These are phyloP conservation scores for Cucumis melo DNA, from an alignment of 306 rosid species.

Conservation along the genomic window DNA sequence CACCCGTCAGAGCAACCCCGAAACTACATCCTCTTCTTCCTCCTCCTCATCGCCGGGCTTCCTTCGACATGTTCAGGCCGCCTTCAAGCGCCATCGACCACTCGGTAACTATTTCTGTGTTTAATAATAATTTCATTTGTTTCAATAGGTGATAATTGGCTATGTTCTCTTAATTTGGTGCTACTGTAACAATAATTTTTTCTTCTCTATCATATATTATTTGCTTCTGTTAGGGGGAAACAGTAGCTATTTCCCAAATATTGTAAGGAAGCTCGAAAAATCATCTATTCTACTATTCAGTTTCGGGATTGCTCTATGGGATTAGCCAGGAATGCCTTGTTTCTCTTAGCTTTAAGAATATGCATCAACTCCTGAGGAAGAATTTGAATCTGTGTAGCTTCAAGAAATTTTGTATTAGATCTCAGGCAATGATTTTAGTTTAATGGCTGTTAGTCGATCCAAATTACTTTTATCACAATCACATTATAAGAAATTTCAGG, in stretches of 20 bases:
- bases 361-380: background rate
- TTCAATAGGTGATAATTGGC: background rate
- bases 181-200: background rate
- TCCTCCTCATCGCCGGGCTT: conserved; percentile 51
- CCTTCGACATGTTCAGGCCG: conserved; percentile 39
- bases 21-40: conserved; percentile 29
- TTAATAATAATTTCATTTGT: background rate
- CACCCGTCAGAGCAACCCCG: conserved; percentile 22
- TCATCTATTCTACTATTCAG: too few species aligned
- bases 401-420: background rate
- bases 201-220: background rate
- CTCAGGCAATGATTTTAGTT: background rate
- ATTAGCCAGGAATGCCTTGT: background rate
- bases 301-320: background rate
- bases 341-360: background rate
- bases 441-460: background rate
- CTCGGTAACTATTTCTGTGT: conserved; percentile 20
- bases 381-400: background rate
- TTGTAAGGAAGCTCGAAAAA: too few species aligned
- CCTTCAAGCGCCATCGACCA: conserved; percentile 50
- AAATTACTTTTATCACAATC: background rate
- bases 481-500: conserved; percentile 21
- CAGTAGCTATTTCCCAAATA: background rate
- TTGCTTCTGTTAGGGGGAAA: background rate
- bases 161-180: background rate